A percentile compares a stretch with the other conserved stretches of the same genome.
Evolutionary conservation across 2,329 filamentous ascomycete species (phyloP).

Genomic region (Tolypocladium inflatum): DNA sequence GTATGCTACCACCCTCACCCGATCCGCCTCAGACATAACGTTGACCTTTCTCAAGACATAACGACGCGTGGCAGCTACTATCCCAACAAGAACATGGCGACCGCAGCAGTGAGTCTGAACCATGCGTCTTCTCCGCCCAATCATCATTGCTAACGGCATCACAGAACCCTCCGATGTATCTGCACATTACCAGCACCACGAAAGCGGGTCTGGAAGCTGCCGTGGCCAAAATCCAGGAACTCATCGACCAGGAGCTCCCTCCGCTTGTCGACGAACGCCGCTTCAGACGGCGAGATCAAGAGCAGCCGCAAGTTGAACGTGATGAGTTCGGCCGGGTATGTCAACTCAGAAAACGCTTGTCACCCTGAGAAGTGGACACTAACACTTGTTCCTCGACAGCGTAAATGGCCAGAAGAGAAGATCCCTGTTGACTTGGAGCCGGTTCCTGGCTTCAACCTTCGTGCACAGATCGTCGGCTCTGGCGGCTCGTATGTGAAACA

Average conservation of each 20-base stretch:
- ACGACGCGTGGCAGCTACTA: constrained; percentile 95
- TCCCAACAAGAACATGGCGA: constrained; percentile 96
- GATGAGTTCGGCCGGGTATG: constrained; percentile 83
- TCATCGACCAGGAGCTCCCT: constrained; percentile 93
- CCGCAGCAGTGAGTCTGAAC: constrained; percentile 61
- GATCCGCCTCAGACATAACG: constrained; percentile 27
- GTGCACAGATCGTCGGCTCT: constrained; percentile 90
- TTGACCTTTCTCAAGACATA: constrained; percentile 71
- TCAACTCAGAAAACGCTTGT: neutral
- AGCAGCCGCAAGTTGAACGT: constrained; percentile 65
- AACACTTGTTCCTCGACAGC: constrained; percentile 38
- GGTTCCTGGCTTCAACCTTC: constrained; percentile 87
- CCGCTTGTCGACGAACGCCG: constrained; percentile 91
- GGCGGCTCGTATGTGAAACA: constrained; percentile 96
- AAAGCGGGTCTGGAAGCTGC: constrained; percentile 90
- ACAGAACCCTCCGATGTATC: constrained; percentile 85
- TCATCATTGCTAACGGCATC: neutral
- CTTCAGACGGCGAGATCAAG: constrained; percentile 73
- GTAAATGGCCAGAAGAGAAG: constrained; percentile 97
- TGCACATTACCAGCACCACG: constrained; percentile 87
- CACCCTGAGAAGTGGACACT: neutral
- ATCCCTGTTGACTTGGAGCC: constrained; percentile 88
- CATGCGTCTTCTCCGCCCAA: neutral
- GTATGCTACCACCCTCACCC: constrained; percentile 58
- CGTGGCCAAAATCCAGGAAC: constrained; percentile 78